Base-by-base conservation (phyloP, 1,284 basidiomycete genomes). In the Sporisorium scitamineum region DNA sequence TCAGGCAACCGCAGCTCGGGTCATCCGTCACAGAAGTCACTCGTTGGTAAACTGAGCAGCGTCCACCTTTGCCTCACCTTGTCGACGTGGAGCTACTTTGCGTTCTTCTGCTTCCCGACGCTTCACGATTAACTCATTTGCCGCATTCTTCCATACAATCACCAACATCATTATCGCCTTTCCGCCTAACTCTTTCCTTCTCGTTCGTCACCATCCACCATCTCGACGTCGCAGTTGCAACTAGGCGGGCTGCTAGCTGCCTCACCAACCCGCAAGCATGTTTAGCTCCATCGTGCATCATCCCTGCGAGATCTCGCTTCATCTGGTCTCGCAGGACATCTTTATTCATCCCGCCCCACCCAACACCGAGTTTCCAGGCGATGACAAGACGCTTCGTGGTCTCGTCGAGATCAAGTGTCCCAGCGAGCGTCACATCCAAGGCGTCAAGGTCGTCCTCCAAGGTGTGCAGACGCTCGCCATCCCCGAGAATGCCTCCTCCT, bases 331-430 rank as follows among this genome's bases (percentile, higher is more conserved):
- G 32, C 79, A 83, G 29, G 80, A 84, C 60, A 71, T 84, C 60
- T 84, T 84, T 61, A 57, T 84, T 53, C 73, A 79, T 47, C 80
- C 80, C 18, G 75, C 83, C 16, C 76, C 78, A 2, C 67, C 72
- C 22, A 70, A 71, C 37, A 37, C 61, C n/a, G 79, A 80, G 37
- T 29, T 74, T 11, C 79, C 81, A 16, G 80, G 77, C 34, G 67
- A 83, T 34, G 84, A 85, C 74, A 70, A 84, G 72, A 78, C 80
- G 3, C 75, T 85, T n/a, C 67, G 72, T 20, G 84, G 84, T 31
- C 70, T 85, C 22, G 79, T 85, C 34, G 84, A 85, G 64, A 79
- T 85, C 59, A 78, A 80, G 44, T 78, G 78, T 20, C 83, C 83
- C 13, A 78, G 70, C 34, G 82, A 84, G 42, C 76, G 83, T 5